Percentiles rank a stretch among this genome's conserved stretches.
Evolutionary conservation across 495 filamentous ascomycete species (phyloP).

Genomic region (Aspergillus homomorphus): DNA sequence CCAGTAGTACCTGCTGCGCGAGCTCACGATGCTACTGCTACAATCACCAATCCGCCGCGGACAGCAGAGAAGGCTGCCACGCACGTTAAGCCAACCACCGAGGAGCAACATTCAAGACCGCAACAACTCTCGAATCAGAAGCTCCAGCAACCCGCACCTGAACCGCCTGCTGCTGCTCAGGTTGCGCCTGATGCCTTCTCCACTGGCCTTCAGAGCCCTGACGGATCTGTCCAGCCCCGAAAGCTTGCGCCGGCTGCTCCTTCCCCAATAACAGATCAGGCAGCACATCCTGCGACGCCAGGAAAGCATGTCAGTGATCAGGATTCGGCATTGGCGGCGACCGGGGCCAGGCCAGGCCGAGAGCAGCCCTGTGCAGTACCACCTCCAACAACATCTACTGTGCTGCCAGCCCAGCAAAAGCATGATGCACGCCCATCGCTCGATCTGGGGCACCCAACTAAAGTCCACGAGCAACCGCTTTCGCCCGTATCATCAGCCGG

Average conservation of each 20-base stretch:
- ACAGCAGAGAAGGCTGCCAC: slow-evolving; percentile 20
- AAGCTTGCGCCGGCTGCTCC: slow-evolving; percentile 11
- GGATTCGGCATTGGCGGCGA: slow-evolving; percentile 19
- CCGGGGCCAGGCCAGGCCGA: slow-evolving; percentile 17
- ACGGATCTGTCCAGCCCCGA: slow-evolving; percentile 5
- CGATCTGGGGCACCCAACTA: slow-evolving; percentile 24
- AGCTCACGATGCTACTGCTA: slow-evolving; percentile 15
- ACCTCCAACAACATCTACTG: slow-evolving; percentile 18
- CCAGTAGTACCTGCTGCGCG: slow-evolving; percentile 19
- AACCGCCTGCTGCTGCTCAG: slow-evolving; percentile 12
- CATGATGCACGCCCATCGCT: slow-evolving; percentile 33
- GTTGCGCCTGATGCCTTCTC: slow-evolving; percentile 15
- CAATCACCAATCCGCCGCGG: slow-evolving; percentile 22
- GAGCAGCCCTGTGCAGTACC: slow-evolving; percentile 20
- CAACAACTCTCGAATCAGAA: slow-evolving; percentile 13
- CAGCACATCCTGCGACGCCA: slow-evolving; percentile 17
- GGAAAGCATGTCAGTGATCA: slow-evolving; percentile 27
- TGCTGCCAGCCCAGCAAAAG: slow-evolving; percentile 25
- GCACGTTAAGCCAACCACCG: slow-evolving; percentile 21
- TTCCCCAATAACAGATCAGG: slow-evolving; percentile 17
- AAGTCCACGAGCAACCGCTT: slow-evolving; percentile 37
- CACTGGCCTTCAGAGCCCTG: slow-evolving; percentile 12
- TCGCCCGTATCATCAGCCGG: slow-evolving; percentile 45
- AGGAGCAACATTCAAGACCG: slow-evolving; percentile 18
- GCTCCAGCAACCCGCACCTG: neutral